A percentile compares a stretch with the other conserved stretches of the same genome.
These are phyloP conservation scores for Pseudogymnoascus sp. DNA, from an alignment of 2,329 filamentous ascomycete species.

Conservation along the genomic window DNA sequence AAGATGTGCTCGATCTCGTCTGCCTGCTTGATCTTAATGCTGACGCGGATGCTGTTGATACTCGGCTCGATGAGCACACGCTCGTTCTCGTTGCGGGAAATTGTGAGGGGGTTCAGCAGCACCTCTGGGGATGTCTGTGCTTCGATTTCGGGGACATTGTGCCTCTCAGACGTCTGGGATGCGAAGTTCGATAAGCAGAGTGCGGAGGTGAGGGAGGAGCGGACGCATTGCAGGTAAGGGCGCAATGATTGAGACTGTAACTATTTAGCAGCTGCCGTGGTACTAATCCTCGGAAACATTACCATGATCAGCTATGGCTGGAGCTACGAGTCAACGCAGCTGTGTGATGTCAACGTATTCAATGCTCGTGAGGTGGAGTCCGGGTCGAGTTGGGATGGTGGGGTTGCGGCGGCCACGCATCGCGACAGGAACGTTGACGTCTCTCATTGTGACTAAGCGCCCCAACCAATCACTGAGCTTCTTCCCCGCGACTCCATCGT, in stretches of 20 bases:
- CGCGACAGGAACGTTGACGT: conserved; percentile 8
- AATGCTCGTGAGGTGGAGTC: conserved; percentile 6
- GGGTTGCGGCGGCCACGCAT: conserved; percentile 7
- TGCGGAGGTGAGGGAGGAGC: conserved; percentile 86
- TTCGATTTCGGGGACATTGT: conserved; percentile 98
- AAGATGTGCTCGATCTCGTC: conserved; percentile 98
- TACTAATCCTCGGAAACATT: background rate
- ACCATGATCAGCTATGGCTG: conserved; percentile 7
- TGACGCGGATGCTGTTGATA: conserved; percentile 93
- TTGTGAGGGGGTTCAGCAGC: conserved; percentile 79
- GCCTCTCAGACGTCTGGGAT: conserved; percentile 89
- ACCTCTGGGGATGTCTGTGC: conserved; percentile 89
- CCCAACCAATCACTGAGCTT: conserved; percentile 1
- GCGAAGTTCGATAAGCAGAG: conserved; percentile 95
- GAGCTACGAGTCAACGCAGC: conserved; percentile 2
- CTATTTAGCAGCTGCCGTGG: background rate
- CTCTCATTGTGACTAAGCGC: conserved; percentile 8
- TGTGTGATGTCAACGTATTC: conserved; percentile 9
- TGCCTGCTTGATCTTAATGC: conserved; percentile 98
- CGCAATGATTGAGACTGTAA: conserved; percentile 86
- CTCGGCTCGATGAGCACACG: conserved; percentile 91
- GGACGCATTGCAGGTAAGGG: conserved; percentile 92
- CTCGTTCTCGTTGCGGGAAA: conserved; percentile 96
- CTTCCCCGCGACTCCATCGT: conserved; percentile 6
- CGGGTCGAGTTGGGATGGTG: conserved; percentile 8